Evolutionary conservation across 2,329 filamentous ascomycete genomes (phyloP).

Genomic region (Coleophoma crateriformis): DNA sequence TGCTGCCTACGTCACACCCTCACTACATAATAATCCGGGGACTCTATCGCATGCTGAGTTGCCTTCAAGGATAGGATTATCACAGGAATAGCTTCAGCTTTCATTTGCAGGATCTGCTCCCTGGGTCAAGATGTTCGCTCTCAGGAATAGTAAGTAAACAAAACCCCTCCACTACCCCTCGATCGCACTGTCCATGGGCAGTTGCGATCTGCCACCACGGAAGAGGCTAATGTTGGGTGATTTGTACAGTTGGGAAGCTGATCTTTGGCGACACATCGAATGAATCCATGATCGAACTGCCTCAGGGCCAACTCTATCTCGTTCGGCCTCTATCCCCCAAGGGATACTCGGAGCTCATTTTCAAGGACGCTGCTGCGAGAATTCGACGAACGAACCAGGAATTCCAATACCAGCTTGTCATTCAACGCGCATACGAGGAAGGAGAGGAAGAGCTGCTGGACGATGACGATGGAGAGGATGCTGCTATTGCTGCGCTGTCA

Average conservation of each 20-base stretch:
- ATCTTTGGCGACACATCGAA: conserved; percentile 78
- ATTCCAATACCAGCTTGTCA: conserved; percentile 94
- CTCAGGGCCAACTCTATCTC: conserved; percentile 94
- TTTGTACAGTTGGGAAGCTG: conserved; percentile 71
- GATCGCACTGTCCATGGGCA: neutral
- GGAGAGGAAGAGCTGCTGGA: conserved; percentile 88
- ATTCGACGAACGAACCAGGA: conserved; percentile 92
- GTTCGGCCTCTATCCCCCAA: conserved; percentile 93
- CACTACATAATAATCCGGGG: no score
- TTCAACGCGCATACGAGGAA: conserved; percentile 95
- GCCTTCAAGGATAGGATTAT: no score
- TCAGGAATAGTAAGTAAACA: conserved; percentile 1
- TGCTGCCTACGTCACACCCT: neutral
- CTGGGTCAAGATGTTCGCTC: neutral
- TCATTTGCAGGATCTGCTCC: no score
- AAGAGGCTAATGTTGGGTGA: neutral
- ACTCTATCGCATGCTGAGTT: no score
- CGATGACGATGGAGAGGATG: conserved; percentile 84
- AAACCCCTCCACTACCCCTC: conserved; percentile 1
- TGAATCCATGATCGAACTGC: conserved; percentile 89
- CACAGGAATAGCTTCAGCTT: no score
- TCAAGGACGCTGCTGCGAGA: conserved; percentile 90
- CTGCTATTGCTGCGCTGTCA: conserved; percentile 65
- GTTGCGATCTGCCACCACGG: neutral
- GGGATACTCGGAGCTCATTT: conserved; percentile 97